phyloP scores from a whole-genome alignment of 805 yeast genomes.

The Ogataea methylovora region DNA sequence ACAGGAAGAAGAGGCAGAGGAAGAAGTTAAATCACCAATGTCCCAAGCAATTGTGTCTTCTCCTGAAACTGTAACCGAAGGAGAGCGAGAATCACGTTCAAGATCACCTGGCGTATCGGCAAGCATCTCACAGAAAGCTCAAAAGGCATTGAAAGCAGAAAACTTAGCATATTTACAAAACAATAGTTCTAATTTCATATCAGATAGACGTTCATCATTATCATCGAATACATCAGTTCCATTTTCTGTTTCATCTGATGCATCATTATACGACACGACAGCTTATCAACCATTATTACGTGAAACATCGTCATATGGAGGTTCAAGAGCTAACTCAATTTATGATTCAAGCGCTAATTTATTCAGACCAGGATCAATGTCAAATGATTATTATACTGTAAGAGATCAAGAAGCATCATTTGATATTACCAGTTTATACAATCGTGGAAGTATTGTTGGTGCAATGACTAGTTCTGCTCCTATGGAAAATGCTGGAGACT shows the following conservation, averaged over 20 bases:
- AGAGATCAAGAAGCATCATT: slow-evolving; percentile 5
- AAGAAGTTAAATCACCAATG: not conserved
- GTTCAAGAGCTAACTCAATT: slow-evolving; percentile 8
- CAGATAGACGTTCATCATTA: slow-evolving; percentile 8
- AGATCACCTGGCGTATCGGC: too few species aligned
- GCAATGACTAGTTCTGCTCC: not conserved
- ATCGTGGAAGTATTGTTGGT: not conserved
- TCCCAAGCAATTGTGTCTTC: not conserved
- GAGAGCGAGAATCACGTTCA: too few species aligned
- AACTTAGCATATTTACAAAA: not conserved
- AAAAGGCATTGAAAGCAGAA: too few species aligned
- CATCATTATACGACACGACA: slow-evolving; percentile 5
- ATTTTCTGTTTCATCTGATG: slow-evolving; percentile 12
- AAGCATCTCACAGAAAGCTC: too few species aligned
- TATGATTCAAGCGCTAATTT: slow-evolving; percentile 1
- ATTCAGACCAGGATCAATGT: not conserved
- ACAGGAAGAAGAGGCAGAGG: slow-evolving; percentile 1
- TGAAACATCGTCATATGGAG: slow-evolving; percentile 6
- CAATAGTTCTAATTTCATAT: not conserved
- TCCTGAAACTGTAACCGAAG: too few species aligned
- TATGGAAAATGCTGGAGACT: not conserved
- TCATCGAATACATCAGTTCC: slow-evolving; percentile 12
- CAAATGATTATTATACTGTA: slow-evolving; percentile 1
- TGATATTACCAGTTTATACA: slow-evolving; percentile 9
- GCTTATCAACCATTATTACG: slow-evolving; percentile 11